Evolutionary conservation across 2,329 filamentous ascomycete genomes (phyloP).

Genomic region (Monosporascus sp.): DNA sequence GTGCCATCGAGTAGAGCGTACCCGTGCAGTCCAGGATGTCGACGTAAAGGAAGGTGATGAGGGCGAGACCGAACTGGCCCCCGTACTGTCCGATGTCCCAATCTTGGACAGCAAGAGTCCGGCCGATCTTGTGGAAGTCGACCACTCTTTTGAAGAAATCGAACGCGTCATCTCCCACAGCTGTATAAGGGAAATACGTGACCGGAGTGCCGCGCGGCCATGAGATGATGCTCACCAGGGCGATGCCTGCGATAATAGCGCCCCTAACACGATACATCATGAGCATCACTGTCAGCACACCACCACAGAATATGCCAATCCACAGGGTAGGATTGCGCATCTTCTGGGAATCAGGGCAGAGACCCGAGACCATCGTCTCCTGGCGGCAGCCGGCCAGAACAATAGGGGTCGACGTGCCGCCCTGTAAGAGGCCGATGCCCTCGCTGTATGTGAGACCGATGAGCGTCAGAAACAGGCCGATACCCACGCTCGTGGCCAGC

Average conservation of each 20-base stretch:
- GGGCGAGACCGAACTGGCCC: conserved; percentile 73
- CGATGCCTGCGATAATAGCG: conserved; percentile 76
- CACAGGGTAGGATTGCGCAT: conserved; percentile 83
- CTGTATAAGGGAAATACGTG: conserved; percentile 74
- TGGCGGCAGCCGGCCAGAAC: conserved; percentile 67
- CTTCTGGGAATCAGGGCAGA: conserved; percentile 60
- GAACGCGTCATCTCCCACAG: conserved; percentile 64
- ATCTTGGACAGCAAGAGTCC: conserved; percentile 64
- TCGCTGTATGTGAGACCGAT: conserved; percentile 75
- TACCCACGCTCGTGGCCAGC: conserved; percentile 78
- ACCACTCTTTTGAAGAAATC: conserved; percentile 87
- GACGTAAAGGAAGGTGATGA: conserved; percentile 86
- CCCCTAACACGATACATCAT: conserved; percentile 86
- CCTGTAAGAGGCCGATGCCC: conserved; percentile 74
- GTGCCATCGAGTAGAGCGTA: conserved; percentile 85
- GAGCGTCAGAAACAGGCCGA: conserved; percentile 74
- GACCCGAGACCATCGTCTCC: conserved; percentile 35
- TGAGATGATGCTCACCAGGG: conserved; percentile 81
- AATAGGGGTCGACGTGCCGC: conserved; percentile 61
- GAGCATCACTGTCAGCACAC: conserved; percentile 71
- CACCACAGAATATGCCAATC: conserved; percentile 84
- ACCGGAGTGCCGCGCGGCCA: conserved; percentile 75
- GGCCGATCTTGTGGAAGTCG: conserved; percentile 71
- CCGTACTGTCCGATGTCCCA: conserved; percentile 67
- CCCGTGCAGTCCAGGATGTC: conserved; percentile 85